Evolutionary conservation across 805 yeast species (phyloP), one percentile per base, ranked within the genome.

Genomic region (Kodamaea lidongshanica): DNA sequence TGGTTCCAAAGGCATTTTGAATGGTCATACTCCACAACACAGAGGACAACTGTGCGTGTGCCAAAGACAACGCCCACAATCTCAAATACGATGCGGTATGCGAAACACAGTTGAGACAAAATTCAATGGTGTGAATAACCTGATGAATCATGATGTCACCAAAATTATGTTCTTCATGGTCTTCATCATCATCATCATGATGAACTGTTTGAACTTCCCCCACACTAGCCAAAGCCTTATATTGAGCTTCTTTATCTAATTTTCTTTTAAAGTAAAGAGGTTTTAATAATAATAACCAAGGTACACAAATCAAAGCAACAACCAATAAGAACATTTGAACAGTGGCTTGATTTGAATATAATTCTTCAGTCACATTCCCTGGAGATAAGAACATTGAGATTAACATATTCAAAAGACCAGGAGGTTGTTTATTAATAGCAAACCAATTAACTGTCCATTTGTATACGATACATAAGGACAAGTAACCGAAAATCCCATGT

Each of bases 21-120:
- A 79, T 67, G 1, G 88, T 80, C 88, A 80, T 80, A 20, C 76
- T 63, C 86, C 87, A 80, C 40, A 80, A 60, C 16, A 80, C 88
- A 10, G 76, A 60, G 8, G 86, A 78, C 38, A 80, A 63, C 56
- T 80, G 88, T n/a, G 82, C 82, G 48, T 80, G 88, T 0, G 88
- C 88, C 41, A 80, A 60, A 0, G 87, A 80, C 38, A 80, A 64
- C 2, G 88, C 88, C 88, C 88, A 80, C 35, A 80, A 61, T 55
- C 88, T 68, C 44, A 80, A 63, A 46, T 80, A 80, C 1, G 87
- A 80, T 2, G 88, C 88, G 0, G 88, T 80, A 45, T 80, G 88
- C 4, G 84, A 76, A 19, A 80, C 86, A 62, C 86, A 77, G 52
- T 80, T 80, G 45, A 80, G 66, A 49, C 88, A 80, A 52, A 80